Evolutionary conservation across 805 yeast genomes (phyloP).

Genomic region (Trichomonascus vanleenenianus): DNA sequence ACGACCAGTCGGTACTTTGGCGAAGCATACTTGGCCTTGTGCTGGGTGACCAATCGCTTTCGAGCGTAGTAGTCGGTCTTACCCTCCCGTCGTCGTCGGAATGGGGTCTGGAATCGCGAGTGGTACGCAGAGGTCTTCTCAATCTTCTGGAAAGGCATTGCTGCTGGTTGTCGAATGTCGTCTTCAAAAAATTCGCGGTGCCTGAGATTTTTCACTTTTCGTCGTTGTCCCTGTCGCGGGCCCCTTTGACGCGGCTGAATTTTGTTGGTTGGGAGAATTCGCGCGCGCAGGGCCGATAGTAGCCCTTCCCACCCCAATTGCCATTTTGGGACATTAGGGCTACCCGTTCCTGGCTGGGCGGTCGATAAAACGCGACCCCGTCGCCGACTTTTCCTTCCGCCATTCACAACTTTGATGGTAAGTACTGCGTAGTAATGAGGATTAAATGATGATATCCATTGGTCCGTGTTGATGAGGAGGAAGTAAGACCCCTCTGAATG

Average conservation of each 20-base stretch:
- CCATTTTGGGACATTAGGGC: not conserved
- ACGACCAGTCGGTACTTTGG: conserved; percentile 99
- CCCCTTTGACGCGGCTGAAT: too few species aligned
- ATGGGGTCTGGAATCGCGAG: conserved; percentile 99
- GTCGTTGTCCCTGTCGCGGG: not conserved
- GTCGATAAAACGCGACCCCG: not conserved
- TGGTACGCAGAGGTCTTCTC: conserved; percentile 87
- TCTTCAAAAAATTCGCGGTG: too few species aligned
- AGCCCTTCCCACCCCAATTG: not conserved
- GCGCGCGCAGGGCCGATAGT: not conserved
- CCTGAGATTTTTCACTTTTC: not conserved
- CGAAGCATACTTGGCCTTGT: conserved; percentile 99
- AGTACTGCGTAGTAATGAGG: not conserved
- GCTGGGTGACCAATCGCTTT: conserved; percentile 98
- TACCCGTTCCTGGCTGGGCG: too few species aligned
- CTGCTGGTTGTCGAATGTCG: conserved; percentile 19
- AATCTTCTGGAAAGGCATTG: conserved; percentile 70
- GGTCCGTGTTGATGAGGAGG: conserved; percentile 35
- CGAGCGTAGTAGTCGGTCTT: conserved; percentile 99
- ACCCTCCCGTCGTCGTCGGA: conserved; percentile 99
- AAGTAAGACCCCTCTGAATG: conserved; percentile 30
- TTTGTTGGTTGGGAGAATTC: too few species aligned
- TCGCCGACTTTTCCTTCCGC: not conserved
- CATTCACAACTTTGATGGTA: not conserved
- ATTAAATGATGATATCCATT: conserved; percentile 21